Percentiles rank a stretch among this genome's conserved stretches.
These are phyloP conservation scores for Cymbidium sinense DNA, from an alignment of 106 monocot genomes.

Conservation along the genomic window DNA sequence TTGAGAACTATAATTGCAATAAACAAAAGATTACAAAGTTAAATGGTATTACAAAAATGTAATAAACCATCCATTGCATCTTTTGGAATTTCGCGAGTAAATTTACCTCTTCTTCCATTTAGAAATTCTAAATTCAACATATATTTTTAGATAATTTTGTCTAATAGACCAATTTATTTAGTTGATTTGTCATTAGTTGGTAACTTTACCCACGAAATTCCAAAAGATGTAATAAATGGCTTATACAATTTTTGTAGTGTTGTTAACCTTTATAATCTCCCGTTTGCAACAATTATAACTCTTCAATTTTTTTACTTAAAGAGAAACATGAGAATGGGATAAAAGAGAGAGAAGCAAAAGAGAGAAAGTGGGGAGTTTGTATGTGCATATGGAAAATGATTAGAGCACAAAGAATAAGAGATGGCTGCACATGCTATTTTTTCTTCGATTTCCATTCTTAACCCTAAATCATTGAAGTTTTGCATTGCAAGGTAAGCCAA, in stretches of 20 bases:
- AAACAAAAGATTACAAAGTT: too few species aligned
- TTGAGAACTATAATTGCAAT: too few species aligned
- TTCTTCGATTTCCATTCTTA: not conserved
- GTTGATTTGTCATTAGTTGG: too few species aligned
- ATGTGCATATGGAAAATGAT: not conserved
- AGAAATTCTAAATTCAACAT: too few species aligned
- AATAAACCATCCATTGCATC: too few species aligned
- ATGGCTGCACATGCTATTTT: not conserved
- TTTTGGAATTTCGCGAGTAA: too few species aligned
- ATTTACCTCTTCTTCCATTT: too few species aligned
- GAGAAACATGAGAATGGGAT: not conserved
- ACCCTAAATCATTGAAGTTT: not conserved
- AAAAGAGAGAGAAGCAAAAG: not conserved
- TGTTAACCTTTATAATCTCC: constrained; percentile 6
- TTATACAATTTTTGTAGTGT: not conserved
- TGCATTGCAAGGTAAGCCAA: not conserved
- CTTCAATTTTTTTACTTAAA: not conserved
- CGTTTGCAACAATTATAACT: not conserved
- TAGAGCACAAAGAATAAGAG: constrained; percentile 1
- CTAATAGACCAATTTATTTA: too few species aligned
- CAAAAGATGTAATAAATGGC: too few species aligned
- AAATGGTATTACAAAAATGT: too few species aligned
- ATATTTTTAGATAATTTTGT: too few species aligned
- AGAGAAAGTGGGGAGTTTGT: not conserved
- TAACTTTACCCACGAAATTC: too few species aligned